Evolutionary conservation across 805 yeast species (phyloP), one percentile per base, ranked within the genome.

Genomic region (Myxozyma vanderwaltii): DNA sequence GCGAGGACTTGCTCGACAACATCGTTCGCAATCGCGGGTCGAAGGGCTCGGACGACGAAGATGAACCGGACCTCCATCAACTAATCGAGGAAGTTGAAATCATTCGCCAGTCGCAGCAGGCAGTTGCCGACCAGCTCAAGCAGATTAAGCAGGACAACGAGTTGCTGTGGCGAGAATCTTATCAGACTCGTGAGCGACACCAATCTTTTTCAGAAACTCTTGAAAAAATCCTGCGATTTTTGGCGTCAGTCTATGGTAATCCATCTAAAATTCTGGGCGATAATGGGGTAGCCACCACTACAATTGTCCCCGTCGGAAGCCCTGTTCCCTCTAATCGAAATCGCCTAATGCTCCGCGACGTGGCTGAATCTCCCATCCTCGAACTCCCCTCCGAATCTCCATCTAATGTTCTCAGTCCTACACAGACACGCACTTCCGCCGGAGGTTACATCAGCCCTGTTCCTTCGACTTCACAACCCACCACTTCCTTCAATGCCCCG

Each of bases 81-180:
- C 70, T 92, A 3, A 69, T 91, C 57, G 77, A 78, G 51, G 97
- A 91, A 72, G 75, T 91, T 57, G 94, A 89, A 62, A 78, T 78
- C 55, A 81, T 94, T 66, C 89, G 88, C 70, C 78, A 81, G 67
- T 88, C 89, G 68, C 99, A 94, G 73, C 69, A 82, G 62, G 82
- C 88, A 19, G 89, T 94, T 19, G 82, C 90, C 3, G 94, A 91
- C 67, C 98, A 94, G 70, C 77, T 94, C 63, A 77, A 86, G 66
- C 79, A 97, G 58, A 84, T 94, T 39, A 81, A 91, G 59, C 86
- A 86, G 61, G 98, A 94, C 70, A 94, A 92, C 74, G 92, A 89
- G 71, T 73, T 89, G 68, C 75, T 94, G 46, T 94, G 99, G 99
- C 86, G 86, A 61, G 98, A 94, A 70, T 86, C 90, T 68, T 85